These are phyloP conservation scores for Gossypium mustelinum DNA, from an alignment of 345 rosid genomes.

Conservation along the genomic window DNA sequence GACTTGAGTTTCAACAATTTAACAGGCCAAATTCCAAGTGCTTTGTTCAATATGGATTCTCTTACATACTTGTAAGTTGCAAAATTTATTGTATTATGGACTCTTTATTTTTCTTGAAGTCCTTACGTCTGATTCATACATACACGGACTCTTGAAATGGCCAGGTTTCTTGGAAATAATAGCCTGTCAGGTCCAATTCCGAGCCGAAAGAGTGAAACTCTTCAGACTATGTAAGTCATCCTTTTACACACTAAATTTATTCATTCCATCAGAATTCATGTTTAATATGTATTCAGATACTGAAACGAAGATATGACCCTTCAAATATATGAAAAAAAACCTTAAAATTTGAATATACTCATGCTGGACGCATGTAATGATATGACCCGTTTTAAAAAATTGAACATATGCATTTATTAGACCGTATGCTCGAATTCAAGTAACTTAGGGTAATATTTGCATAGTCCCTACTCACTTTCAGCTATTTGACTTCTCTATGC, in stretches of 20 bases:
- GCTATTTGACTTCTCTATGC: slow-evolving; percentile 10
- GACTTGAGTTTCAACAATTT: slow-evolving; percentile 8
- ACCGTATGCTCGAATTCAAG: too few species aligned
- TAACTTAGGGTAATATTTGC: too few species aligned
- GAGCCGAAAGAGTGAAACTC: slow-evolving; percentile 9
- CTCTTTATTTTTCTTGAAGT: too few species aligned
- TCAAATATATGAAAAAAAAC: too few species aligned
- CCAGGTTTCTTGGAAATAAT: slow-evolving; percentile 19
- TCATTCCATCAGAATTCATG: too few species aligned
- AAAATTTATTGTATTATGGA: neutral
- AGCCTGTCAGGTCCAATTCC: slow-evolving; percentile 13
- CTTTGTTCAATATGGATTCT: slow-evolving; percentile 26
- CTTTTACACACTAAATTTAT: too few species aligned
- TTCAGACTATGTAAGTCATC: slow-evolving; percentile 8
- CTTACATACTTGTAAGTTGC: slow-evolving; percentile 27
- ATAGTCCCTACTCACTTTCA: neutral
- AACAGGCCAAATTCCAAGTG: slow-evolving; percentile 13
- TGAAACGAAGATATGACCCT: too few species aligned
- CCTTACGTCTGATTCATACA: neutral
- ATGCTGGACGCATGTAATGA: too few species aligned
- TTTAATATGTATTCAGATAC: too few species aligned
- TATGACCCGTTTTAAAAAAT: too few species aligned
- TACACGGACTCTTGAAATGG: neutral
- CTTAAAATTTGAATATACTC: too few species aligned
- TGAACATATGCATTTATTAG: too few species aligned